A percentile compares a stretch with the other conserved stretches of the same genome.
Evolutionary conservation across 192 early-diverging fungal species (phyloP).

Genomic region (Backusella parvicylindrica): DNA sequence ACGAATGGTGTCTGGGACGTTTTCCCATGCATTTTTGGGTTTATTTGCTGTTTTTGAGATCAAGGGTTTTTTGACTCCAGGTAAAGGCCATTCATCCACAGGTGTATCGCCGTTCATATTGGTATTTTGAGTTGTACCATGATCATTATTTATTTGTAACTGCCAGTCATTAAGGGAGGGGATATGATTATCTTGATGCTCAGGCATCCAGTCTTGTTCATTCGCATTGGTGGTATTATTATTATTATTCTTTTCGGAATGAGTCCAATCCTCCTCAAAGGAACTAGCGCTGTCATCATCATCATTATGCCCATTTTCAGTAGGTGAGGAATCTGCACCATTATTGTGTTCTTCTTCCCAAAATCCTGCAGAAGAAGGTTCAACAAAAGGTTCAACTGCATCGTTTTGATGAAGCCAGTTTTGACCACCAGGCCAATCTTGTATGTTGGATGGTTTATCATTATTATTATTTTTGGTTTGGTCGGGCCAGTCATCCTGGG

Average conservation of each 20-base stretch:
- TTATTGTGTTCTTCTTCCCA: background rate
- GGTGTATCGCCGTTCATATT: background rate
- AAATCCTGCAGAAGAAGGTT: background rate
- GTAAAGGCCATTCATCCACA: background rate
- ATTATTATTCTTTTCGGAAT: too few relatives aligned
- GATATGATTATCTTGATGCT: background rate
- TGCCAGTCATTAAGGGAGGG: background rate
- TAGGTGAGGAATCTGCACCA: too few relatives aligned
- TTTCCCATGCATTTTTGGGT: background rate
- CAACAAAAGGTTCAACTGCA: background rate
- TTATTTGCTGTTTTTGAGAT: background rate
- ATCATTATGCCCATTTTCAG: too few relatives aligned
- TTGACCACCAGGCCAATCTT: background rate
- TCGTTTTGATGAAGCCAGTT: background rate
- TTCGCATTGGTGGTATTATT: background rate
- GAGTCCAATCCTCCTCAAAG: background rate
- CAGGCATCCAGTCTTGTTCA: background rate
- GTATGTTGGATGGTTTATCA: background rate
- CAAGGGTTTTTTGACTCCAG: background rate
- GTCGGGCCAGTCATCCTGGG: background rate
- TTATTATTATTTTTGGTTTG: background rate
- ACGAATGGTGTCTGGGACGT: background rate
- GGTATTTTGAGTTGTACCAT: background rate
- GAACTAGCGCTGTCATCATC: background rate
- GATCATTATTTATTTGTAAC: background rate